Evolutionary conservation across 2,329 filamentous ascomycete genomes (phyloP), one percentile per base, ranked within the genome.

Genomic region (Thyridium curvatum): DNA sequence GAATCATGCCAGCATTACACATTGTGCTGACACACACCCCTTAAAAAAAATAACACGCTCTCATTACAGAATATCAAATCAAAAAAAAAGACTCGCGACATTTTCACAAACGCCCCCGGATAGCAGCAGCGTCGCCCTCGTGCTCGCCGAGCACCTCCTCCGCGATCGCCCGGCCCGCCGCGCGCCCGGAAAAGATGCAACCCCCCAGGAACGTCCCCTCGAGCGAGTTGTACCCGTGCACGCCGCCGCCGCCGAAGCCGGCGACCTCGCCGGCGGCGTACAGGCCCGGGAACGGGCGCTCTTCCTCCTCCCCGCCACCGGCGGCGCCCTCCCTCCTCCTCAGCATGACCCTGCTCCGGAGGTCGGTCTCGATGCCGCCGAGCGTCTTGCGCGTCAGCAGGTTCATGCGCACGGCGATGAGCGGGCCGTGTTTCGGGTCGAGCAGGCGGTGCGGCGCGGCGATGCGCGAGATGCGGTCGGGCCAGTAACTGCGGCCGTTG

Each of bases 151-250:
- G 29, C 35, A 67, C 39, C 45, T 77, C 72, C 4, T 69, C 65
- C 0, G 68, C 72, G 47, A 81, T 71, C 1, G 68, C 74, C 9
- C 68, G 59, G 0, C 77, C 77, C 0, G 76, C 77, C 1, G 69
- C 69, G 6, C 75, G 58, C 0, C 77, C 77, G 0, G 76, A 79
- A 47, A 81, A 81, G 47, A 81, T 79, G 42, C 77, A 81, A 1
- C 77, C 77, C 12, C 77, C 77, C 4, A 81, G 48, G 49, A 81
- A 81, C 0, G 77, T 80, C 1, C 77, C 77, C 53, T 81, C 77
- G 29, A 81, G 68, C 2, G 77, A 72, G 47, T 65, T 77, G 48
- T 81, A 80, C 0, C 77, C 77, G 46, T 81, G 77, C 1, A 80
- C 72, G 13, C 77, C 77, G 2, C 77, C 77, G 3, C 77, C 77